Conservation (phyloP, 352 stramenopile genomes). For the Globisporangium perplexum region DNA sequence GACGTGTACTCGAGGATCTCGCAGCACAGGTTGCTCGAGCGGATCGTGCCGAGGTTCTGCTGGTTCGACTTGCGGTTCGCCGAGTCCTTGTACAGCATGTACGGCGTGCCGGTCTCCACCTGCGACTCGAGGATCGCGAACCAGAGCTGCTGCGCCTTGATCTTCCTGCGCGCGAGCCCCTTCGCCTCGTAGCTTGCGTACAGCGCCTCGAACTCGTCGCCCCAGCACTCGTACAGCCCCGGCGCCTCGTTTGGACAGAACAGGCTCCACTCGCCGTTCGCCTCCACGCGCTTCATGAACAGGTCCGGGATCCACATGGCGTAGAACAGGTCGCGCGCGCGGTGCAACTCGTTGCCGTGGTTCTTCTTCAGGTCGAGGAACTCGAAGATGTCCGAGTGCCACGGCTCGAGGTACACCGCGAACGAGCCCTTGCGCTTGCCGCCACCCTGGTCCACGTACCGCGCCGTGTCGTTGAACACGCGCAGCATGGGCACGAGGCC, state of each 20-base stretch:
- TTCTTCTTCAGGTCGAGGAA: slow-evolving; percentile 99
- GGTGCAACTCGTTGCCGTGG: slow-evolving; percentile 97
- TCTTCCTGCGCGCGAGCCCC: slow-evolving; percentile 92
- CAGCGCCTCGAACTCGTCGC: slow-evolving; percentile 94
- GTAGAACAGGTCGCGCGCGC: slow-evolving; percentile 98
- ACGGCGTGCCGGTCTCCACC: slow-evolving; percentile 99
- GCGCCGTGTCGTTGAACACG: slow-evolving; percentile 99
- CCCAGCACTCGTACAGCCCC: slow-evolving; percentile 91
- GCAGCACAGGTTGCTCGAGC: slow-evolving; percentile 98
- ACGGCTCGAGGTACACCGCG: slow-evolving; percentile 98
- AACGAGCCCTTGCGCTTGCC: slow-evolving; percentile 98
- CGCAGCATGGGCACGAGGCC: slow-evolving; percentile 99
- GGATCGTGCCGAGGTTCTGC: slow-evolving; percentile 99
- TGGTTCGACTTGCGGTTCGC: slow-evolving; percentile 99
- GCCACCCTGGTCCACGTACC: slow-evolving; percentile 99
- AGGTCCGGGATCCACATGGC: slow-evolving; percentile 98
- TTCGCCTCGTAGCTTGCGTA: slow-evolving; percentile 97
- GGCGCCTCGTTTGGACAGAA: slow-evolving; percentile 99
- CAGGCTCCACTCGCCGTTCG: slow-evolving; percentile 95
- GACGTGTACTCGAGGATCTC: slow-evolving; percentile 99
- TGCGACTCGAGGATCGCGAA: slow-evolving; percentile 98
- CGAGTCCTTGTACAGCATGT: slow-evolving; percentile 99
- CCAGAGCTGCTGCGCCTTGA: slow-evolving; percentile 98
- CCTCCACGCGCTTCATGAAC: slow-evolving; percentile 99
- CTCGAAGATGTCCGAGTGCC: slow-evolving; percentile 98